phyloP scores from a whole-genome alignment of 148 eudicot genomes.

The Tetragonia tetragonoides region DNA sequence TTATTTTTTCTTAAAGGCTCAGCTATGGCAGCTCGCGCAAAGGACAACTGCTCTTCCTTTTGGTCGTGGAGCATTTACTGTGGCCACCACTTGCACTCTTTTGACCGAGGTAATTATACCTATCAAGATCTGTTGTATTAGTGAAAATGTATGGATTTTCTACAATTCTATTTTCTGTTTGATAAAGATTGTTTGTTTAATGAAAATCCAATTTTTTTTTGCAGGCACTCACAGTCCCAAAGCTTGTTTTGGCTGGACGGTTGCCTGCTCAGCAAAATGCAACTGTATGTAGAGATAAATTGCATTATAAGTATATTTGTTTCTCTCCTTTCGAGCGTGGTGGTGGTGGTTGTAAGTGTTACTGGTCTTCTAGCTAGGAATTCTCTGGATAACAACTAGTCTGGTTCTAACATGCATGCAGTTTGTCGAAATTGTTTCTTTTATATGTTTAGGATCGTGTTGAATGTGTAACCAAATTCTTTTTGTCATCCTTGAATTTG shows the following conservation, averaged over 20 bases:
- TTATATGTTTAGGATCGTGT: background rate
- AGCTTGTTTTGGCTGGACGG: slow-evolving; percentile 92
- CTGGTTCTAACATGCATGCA: too few relatives aligned
- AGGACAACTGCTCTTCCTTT: slow-evolving; percentile 95
- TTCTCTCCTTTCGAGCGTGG: too few relatives aligned
- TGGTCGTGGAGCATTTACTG: slow-evolving; percentile 98
- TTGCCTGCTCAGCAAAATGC: slow-evolving; percentile 98
- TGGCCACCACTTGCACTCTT: slow-evolving; percentile 85
- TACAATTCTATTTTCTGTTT: background rate
- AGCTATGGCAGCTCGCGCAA: slow-evolving; percentile 96
- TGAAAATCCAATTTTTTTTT: slow-evolving; percentile 21
- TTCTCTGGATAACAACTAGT: too few relatives aligned
- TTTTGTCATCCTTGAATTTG: background rate
- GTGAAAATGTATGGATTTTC: background rate
- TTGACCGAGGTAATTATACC: slow-evolving; percentile 73
- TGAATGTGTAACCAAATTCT: background rate
- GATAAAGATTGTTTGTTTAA: slow-evolving; percentile 1
- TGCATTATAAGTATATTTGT: background rate
- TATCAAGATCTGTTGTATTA: slow-evolving; percentile 3
- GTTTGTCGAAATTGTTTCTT: background rate
- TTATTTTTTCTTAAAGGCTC: slow-evolving; percentile 49
- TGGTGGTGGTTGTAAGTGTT: too few relatives aligned
- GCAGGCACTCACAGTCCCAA: slow-evolving; percentile 90
- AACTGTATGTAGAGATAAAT: slow-evolving; percentile 49
- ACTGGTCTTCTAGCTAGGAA: too few relatives aligned